Percentiles rank a stretch among this genome's conserved stretches.
phyloP scores from a whole-genome alignment of 1,284 basidiomycete species.

The Phylloporus sp. region DNA sequence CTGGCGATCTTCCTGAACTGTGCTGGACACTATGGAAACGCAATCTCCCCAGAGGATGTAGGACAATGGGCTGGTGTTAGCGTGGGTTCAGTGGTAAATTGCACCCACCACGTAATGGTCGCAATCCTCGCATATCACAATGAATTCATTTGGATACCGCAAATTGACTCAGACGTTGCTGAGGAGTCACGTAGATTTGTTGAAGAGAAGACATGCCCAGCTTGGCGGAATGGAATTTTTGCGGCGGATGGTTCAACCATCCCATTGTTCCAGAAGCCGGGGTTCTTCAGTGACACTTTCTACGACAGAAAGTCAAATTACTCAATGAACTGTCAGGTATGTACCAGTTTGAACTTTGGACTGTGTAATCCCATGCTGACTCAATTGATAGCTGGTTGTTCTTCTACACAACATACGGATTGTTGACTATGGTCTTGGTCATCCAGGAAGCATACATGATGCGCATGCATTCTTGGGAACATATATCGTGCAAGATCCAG shows the following conservation, averaged over 20 bases:
- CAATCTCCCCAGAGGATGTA: slow-evolving; percentile 26
- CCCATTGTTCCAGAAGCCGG: neutral
- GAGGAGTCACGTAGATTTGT: neutral
- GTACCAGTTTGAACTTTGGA: too few species aligned
- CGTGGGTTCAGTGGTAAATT: slow-evolving; percentile 15
- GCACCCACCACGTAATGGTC: slow-evolving; percentile 14
- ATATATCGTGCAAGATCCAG: neutral
- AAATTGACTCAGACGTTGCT: neutral
- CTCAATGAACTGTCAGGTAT: slow-evolving; percentile 22
- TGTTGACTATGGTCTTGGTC: neutral
- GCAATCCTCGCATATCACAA: slow-evolving; percentile 12
- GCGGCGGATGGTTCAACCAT: neutral
- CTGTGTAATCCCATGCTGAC: neutral
- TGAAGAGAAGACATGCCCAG: neutral
- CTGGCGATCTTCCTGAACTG: slow-evolving; percentile 4
- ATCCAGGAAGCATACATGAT: neutral
- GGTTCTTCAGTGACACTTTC: neutral
- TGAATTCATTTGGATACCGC: neutral
- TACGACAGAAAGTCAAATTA: slow-evolving; percentile 16
- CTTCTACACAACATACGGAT: slow-evolving; percentile 1
- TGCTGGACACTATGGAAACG: slow-evolving; percentile 10
- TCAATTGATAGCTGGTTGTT: neutral
- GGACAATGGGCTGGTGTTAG: slow-evolving; percentile 40
- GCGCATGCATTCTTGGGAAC: slow-evolving; percentile 5
- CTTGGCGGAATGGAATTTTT: neutral